These are phyloP conservation scores for Adenanthera pavonina DNA, from an alignment of 306 rosid genomes.

Conservation along the genomic window DNA sequence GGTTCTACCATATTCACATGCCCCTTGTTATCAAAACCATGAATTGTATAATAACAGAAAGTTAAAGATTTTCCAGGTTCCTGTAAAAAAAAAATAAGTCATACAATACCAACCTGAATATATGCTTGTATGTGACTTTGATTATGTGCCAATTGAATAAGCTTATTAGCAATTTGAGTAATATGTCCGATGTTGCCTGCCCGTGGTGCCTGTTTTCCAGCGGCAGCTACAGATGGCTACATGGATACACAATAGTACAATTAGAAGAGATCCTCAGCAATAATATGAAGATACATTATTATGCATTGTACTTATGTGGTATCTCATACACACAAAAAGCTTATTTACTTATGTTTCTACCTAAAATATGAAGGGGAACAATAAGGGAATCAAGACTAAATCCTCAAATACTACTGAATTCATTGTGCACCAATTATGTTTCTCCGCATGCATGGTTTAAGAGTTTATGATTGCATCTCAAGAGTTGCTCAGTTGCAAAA, in stretches of 20 bases:
- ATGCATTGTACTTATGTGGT: background rate
- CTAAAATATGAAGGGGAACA: constrained; percentile 26
- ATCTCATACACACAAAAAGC: constrained; percentile 17
- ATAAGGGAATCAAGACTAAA: constrained; percentile 31
- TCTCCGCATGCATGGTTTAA: constrained; percentile 12
- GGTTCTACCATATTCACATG: no score
- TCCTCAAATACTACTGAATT: background rate
- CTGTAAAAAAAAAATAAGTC: background rate
- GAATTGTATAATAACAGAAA: background rate
- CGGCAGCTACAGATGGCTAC: constrained; percentile 77
- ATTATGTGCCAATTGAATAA: constrained; percentile 70
- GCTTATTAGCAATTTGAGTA: constrained; percentile 76
- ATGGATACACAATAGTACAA: constrained; percentile 38
- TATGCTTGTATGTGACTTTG: constrained; percentile 59
- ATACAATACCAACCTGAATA: constrained; percentile 74
- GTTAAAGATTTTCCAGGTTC: constrained; percentile 11
- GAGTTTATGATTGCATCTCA: background rate
- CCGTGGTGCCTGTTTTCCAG: constrained; percentile 70
- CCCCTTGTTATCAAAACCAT: constrained; percentile 6
- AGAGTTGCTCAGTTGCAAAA: background rate
- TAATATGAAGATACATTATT: background rate
- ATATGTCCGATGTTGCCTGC: constrained; percentile 90
- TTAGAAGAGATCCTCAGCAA: constrained; percentile 34
- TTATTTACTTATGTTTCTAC: constrained; percentile 17
- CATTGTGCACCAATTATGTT: background rate